These are phyloP conservation scores for Phytophthora podocarpi DNA, from an alignment of 352 stramenopile species.

Conservation along the genomic window DNA sequence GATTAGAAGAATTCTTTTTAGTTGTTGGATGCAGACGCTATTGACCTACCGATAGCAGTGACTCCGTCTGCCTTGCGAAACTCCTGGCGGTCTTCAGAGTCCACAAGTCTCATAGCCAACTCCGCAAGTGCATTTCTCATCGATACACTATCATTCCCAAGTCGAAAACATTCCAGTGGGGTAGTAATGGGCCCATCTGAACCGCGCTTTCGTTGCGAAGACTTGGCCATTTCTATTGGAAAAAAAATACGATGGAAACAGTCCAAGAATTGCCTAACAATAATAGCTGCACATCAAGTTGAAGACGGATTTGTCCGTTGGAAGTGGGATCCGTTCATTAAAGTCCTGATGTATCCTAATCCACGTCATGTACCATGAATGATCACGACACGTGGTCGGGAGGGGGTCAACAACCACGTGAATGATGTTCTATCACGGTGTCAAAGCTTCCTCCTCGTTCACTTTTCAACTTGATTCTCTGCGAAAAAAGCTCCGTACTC, in stretches of 20 bases:
- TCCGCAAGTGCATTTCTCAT: constrained; percentile 57
- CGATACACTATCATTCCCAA: constrained; percentile 20
- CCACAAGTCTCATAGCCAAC: constrained; percentile 60
- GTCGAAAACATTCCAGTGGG: constrained; percentile 55
- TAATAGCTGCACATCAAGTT: constrained; percentile 18
- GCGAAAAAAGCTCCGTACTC: too few species aligned
- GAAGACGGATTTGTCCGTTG: constrained; percentile 12
- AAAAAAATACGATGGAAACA: neutral
- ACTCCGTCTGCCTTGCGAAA: constrained; percentile 63
- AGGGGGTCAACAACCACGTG: too few species aligned
- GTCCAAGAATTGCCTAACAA: constrained; percentile 8
- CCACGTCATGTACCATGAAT: constrained; percentile 18
- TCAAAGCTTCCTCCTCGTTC: neutral
- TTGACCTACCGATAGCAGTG: constrained; percentile 48
- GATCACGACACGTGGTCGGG: too few species aligned
- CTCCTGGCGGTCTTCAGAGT: constrained; percentile 52
- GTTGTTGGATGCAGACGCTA: neutral
- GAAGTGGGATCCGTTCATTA: too few species aligned
- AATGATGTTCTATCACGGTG: constrained; percentile 9
- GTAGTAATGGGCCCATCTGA: constrained; percentile 39
- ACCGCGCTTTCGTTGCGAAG: constrained; percentile 20
- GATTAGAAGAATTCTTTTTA: neutral
- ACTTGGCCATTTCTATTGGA: constrained; percentile 2
- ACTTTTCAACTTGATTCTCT: constrained; percentile 15
- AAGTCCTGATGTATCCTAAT: constrained; percentile 12